Evolutionary conservation across 768 basidiomycete species (phyloP).

Genomic region (Asterophora lycoperdoides): DNA sequence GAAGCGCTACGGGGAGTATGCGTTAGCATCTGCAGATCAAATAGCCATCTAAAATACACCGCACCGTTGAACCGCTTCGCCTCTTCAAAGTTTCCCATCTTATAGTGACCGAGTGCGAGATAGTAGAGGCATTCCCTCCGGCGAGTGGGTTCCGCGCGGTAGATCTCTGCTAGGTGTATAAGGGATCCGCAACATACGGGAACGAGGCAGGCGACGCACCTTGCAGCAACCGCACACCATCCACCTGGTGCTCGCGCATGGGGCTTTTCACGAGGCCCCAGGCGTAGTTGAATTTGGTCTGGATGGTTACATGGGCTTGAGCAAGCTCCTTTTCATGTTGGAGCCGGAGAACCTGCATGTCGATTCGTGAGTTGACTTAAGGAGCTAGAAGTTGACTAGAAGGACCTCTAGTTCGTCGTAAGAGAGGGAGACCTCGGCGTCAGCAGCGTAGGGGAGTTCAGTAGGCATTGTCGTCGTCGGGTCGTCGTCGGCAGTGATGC

Average conservation of each 20-base stretch:
- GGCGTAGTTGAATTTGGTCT: constrained; percentile 96
- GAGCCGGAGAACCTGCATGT: constrained; percentile 64
- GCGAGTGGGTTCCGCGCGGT: constrained; percentile 79
- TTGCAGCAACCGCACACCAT: constrained; percentile 89
- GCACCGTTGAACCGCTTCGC: constrained; percentile 89
- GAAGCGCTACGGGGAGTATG: constrained; percentile 50
- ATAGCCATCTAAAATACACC: constrained; percentile 22
- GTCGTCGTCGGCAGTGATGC: background rate
- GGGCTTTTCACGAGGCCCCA: constrained; percentile 97
- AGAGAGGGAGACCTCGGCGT: constrained; percentile 83
- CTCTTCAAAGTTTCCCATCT: constrained; percentile 92
- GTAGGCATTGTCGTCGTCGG: constrained; percentile 40
- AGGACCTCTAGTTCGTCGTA: constrained; percentile 87
- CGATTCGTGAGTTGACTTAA: background rate
- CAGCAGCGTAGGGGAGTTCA: constrained; percentile 93
- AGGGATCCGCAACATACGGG: constrained; percentile 8
- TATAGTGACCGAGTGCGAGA: constrained; percentile 93
- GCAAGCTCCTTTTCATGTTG: constrained; percentile 89
- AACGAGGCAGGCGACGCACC: constrained; percentile 38
- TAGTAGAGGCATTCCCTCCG: constrained; percentile 96
- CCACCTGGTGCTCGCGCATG: constrained; percentile 77
- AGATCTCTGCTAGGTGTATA: constrained; percentile 62
- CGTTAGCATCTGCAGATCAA: background rate
- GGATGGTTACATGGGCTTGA: constrained; percentile 82
- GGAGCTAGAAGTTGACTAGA: background rate